Evolutionary conservation across 768 basidiomycete genomes (phyloP).

Genomic region (Boletus sp.): DNA sequence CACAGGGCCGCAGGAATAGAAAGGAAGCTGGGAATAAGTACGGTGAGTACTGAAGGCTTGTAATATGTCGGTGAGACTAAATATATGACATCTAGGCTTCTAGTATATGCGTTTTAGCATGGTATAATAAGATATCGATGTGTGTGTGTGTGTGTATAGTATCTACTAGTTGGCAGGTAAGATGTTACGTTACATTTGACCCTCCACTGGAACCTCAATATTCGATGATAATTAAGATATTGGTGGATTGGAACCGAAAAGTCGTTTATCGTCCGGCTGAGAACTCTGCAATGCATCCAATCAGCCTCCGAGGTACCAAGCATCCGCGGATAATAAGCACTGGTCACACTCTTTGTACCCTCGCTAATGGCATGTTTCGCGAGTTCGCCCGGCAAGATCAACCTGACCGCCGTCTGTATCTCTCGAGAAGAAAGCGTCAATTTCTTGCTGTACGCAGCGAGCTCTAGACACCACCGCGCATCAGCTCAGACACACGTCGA

Average conservation of each 20-base stretch:
- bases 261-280: conserved; percentile 20
- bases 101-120: conserved; percentile 1
- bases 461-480: conserved; percentile 35
- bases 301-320: neutral
- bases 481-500: neutral
- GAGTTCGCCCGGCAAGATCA: conserved; percentile 70
- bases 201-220: neutral
- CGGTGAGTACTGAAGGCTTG: conserved; percentile 45
- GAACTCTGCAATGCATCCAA: conserved; percentile 19
- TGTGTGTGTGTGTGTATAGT: conserved; percentile 15
- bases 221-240: neutral
- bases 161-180: conserved; percentile 13
- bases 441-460: conserved; percentile 69
- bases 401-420: conserved; percentile 67
- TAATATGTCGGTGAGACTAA: neutral
- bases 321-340: conserved; percentile 14
- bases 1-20: conserved; percentile 76
- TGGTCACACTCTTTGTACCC: conserved; percentile 64
- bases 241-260: neutral
- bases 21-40: conserved; percentile 94
- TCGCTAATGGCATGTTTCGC: conserved; percentile 77
- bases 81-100: conserved; percentile 10
- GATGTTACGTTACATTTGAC: conserved; percentile 25
- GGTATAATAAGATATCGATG: neutral
- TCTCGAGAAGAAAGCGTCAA: conserved; percentile 73